phyloP scores from a whole-genome alignment of 139 green algal species.

The Penium margaritaceum region DNA sequence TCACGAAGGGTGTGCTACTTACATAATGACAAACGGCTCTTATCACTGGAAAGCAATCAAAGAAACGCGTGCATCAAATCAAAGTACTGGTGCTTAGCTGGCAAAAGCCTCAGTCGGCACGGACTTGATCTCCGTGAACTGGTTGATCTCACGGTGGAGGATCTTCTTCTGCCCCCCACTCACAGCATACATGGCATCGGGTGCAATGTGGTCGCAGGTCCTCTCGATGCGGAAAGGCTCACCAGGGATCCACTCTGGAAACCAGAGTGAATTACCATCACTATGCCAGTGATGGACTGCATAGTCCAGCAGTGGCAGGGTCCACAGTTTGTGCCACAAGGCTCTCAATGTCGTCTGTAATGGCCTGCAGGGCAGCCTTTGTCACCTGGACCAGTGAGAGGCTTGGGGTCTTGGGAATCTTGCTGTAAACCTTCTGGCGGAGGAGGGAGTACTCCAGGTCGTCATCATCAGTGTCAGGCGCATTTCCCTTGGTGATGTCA shows the following conservation, averaged over 20 bases:
- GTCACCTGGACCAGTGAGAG: slow-evolving; percentile 67
- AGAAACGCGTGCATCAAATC: too few species aligned
- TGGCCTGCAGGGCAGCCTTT: slow-evolving; percentile 65
- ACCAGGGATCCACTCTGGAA: too few species aligned
- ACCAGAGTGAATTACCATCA: too few species aligned
- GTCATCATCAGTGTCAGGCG: slow-evolving; percentile 63
- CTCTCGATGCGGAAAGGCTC: slow-evolving; percentile 15
- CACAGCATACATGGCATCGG: slow-evolving; percentile 15
- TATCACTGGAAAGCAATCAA: too few species aligned
- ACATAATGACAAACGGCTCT: too few species aligned
- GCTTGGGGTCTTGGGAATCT: slow-evolving; percentile 46
- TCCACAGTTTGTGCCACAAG: slow-evolving; percentile 74
- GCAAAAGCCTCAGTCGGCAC: too few species aligned
- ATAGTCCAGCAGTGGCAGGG: slow-evolving; percentile 70
- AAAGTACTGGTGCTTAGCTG: too few species aligned
- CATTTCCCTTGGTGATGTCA: slow-evolving; percentile 47
- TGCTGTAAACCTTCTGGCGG: slow-evolving; percentile 68
- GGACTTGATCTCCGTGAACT: slow-evolving; percentile 10
- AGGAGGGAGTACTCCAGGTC: slow-evolving; percentile 82
- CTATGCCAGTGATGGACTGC: slow-evolving; percentile 73
- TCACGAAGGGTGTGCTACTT: too few species aligned
- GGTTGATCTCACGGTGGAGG: slow-evolving; percentile 4
- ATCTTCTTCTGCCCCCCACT: slow-evolving; percentile 3
- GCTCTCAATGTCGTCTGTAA: slow-evolving; percentile 76
- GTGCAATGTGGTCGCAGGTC: slow-evolving; percentile 6